Percentiles rank a stretch among this genome's conserved stretches.
phyloP scores from a whole-genome alignment of 2,329 filamentous ascomycete species.

The Arthrobotrys musiformis region DNA sequence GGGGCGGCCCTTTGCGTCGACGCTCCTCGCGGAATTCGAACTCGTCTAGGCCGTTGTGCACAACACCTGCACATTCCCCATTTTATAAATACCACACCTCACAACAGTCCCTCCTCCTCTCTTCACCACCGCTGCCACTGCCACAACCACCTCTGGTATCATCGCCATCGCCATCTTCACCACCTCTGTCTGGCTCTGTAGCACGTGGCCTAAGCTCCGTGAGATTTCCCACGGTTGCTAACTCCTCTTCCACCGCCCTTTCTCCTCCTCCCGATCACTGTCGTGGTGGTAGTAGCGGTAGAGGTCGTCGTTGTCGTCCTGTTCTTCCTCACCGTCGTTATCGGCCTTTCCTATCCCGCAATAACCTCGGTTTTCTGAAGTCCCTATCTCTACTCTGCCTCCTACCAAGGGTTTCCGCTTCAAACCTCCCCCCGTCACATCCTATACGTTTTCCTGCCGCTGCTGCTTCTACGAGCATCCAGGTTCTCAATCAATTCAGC shows the following conservation, averaged over 20 bases:
- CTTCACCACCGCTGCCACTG: not conserved
- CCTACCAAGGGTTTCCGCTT: slow-evolving; percentile 10
- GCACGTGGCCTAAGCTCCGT: slow-evolving; percentile 1
- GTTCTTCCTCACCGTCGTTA: not conserved
- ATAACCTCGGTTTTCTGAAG: slow-evolving; percentile 46
- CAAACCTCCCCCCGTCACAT: slow-evolving; percentile 9
- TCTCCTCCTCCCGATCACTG: not conserved
- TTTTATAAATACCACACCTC: slow-evolving; percentile 26
- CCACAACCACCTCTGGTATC: not conserved
- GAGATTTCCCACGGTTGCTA: not conserved
- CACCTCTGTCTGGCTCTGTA: not conserved
- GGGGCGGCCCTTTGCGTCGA: no score
- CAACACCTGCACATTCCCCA: slow-evolving; percentile 9
- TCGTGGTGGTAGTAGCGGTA: not conserved
- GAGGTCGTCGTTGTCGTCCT: not conserved
- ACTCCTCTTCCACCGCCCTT: not conserved
- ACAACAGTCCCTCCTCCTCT: not conserved
- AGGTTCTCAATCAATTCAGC: slow-evolving; percentile 28
- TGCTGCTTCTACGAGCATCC: slow-evolving; percentile 9
- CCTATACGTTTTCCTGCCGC: not conserved
- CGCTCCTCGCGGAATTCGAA: not conserved
- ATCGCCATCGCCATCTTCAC: not conserved
- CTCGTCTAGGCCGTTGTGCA: not conserved
- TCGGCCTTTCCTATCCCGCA: not conserved
- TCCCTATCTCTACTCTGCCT: slow-evolving; percentile 18